Base-by-base conservation (phyloP, 1,284 basidiomycete species). In the Vanrija sp. region DNA sequence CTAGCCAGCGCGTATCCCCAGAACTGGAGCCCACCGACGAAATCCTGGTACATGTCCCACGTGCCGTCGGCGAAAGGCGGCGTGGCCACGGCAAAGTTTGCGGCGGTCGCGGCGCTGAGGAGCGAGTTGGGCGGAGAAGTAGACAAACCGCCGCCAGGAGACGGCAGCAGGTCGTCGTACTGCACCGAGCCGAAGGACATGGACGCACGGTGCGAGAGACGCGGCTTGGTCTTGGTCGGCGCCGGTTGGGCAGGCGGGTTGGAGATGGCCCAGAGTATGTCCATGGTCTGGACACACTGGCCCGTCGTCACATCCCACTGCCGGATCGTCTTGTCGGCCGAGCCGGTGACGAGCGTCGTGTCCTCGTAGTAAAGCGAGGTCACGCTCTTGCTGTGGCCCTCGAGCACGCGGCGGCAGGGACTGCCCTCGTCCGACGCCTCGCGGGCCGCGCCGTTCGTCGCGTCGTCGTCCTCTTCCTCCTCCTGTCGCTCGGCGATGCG, bases 211-310 rank as follows among this genome's bases (percentile, higher is more conserved):
- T 78, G 70, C 43, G 47, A 54, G 19, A 66, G 64, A 54, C 57
- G 54, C 16, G 66, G 72, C 16, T 51, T 58, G 34, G 48, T 56
- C 45, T 63, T 58, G 43, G 55, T 63, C 49, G 59, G 51, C 79
- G 76, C 56, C 79, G 71, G 52, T 74, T 61, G 82, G 65, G 81
- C 56, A 9, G 86, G 82, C 2, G 92, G 87, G 78, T 98, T 95
- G 16, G 91, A 91, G 65, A 98, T 97, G 3, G 95, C 95, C 96
- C 96, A 99, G 18, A 99, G 84, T 59, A 99, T 96, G 77, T 99
- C 96, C 96, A 99, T 99, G 12, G 95, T 96, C 80, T 97, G 86
- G 49, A 98, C 87, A 74, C 95, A 98, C 80, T 98, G 95, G 5
- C 95, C 95, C 0, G 95, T 98, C 40, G 85, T 85, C 54, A 98